phyloP scores from a whole-genome alignment of 768 basidiomycete species.

The Tricholoma sp. region DNA sequence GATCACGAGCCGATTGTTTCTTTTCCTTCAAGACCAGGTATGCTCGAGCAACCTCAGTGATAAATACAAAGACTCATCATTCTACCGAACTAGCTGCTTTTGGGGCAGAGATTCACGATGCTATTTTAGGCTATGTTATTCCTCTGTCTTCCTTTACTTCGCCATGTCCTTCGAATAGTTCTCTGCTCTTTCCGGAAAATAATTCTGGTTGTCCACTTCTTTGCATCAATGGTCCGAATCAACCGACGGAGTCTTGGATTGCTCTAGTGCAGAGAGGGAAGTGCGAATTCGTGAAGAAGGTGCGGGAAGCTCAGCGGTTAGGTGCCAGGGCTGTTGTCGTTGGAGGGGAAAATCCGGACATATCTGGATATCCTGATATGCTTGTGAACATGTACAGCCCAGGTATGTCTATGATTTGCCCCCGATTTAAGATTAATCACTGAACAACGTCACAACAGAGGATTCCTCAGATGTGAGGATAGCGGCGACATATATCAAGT shows the following conservation, averaged over 20 bases:
- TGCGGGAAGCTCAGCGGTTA: constrained; percentile 59
- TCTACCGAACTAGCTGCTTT: constrained; percentile 49
- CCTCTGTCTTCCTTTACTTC: constrained; percentile 60
- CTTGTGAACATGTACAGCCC: constrained; percentile 92
- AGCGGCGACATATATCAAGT: constrained; percentile 84
- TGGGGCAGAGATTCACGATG: constrained; percentile 64
- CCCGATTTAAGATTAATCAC: not conserved
- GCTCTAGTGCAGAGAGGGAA: constrained; percentile 85
- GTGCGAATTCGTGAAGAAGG: constrained; percentile 91
- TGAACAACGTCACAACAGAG: constrained; percentile 35
- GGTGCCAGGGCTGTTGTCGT: constrained; percentile 91
- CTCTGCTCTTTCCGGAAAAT: constrained; percentile 16
- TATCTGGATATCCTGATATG: constrained; percentile 63
- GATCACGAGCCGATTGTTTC: constrained; percentile 68
- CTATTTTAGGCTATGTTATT: constrained; percentile 67
- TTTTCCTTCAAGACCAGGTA: constrained; percentile 64
- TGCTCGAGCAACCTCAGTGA: not conserved
- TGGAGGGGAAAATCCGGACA: constrained; percentile 70
- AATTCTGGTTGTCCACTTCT: constrained; percentile 69
- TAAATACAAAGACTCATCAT: not conserved
- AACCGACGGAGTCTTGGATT: constrained; percentile 78
- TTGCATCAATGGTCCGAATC: constrained; percentile 49
- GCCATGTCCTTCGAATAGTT: constrained; percentile 39
- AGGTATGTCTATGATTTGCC: constrained; percentile 40
- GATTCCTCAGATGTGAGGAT: constrained; percentile 84